Evolutionary conservation across 1,284 basidiomycete genomes (phyloP).

Genomic region (Sparassis latifolia): DNA sequence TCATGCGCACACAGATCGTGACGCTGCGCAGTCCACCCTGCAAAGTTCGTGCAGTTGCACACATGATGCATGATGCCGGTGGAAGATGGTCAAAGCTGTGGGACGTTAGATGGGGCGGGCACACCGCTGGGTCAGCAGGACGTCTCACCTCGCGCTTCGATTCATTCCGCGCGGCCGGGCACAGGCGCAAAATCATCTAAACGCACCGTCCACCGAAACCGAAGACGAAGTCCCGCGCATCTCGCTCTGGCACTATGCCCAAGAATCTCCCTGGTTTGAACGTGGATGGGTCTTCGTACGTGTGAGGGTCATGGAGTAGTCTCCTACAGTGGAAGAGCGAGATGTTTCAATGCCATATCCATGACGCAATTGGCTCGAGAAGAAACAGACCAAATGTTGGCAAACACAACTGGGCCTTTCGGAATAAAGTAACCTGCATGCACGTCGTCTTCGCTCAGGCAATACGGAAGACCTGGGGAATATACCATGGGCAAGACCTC

Average conservation of each 20-base stretch:
- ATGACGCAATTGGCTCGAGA: background rate
- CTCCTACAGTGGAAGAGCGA: constrained; percentile 6
- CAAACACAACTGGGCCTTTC: constrained; percentile 21
- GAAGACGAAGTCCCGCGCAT: constrained; percentile 1
- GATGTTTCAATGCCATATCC: background rate
- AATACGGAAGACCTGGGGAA: constrained; percentile 16
- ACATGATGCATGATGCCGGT: too few relatives aligned
- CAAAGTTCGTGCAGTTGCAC: too few relatives aligned
- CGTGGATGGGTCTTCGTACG: constrained; percentile 19
- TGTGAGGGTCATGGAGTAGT: constrained; percentile 22
- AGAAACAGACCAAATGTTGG: constrained; percentile 17
- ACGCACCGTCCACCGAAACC: too few relatives aligned
- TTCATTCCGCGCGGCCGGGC: too few relatives aligned
- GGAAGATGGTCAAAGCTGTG: too few relatives aligned
- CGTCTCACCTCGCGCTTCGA: too few relatives aligned
- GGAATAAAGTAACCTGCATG: constrained; percentile 24
- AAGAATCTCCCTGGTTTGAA: constrained; percentile 26
- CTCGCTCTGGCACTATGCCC: constrained; percentile 6
- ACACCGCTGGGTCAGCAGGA: too few relatives aligned
- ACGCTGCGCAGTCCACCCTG: too few relatives aligned
- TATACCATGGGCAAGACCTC: constrained; percentile 20
- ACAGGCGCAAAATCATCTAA: too few relatives aligned
- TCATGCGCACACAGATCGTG: too few relatives aligned
- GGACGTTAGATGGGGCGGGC: too few relatives aligned
- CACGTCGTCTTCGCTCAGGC: constrained; percentile 20